Evolutionary conservation across 1,284 basidiomycete species (phyloP).

Genomic region (Cryptococcus sp.): DNA sequence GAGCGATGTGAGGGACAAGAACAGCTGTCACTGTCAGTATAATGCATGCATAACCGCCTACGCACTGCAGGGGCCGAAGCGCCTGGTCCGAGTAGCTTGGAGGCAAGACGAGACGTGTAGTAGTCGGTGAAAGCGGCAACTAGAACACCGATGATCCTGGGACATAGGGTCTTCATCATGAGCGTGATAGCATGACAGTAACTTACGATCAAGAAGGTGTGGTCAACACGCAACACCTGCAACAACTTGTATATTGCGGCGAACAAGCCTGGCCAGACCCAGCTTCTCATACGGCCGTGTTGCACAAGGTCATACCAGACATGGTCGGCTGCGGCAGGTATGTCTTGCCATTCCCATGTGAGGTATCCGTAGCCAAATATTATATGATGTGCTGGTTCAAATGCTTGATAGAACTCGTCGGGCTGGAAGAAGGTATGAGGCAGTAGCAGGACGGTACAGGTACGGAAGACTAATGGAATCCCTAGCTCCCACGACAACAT

Average conservation of each 20-base stretch:
- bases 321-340: slow-evolving; percentile 53
- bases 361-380: slow-evolving; percentile 90
- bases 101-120: slow-evolving; percentile 67
- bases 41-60: slow-evolving; percentile 19
- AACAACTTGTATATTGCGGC: slow-evolving; percentile 74
- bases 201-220: slow-evolving; percentile 61
- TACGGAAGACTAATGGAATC: slow-evolving; percentile 50
- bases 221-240: slow-evolving; percentile 61
- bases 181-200: background rate
- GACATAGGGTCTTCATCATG: slow-evolving; percentile 47
- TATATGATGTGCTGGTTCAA: slow-evolving; percentile 85
- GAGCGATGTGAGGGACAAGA: slow-evolving; percentile 80
- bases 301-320: slow-evolving; percentile 25
- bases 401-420: slow-evolving; percentile 94
- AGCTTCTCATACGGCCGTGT: slow-evolving; percentile 40
- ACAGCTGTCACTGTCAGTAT: slow-evolving; percentile 59
- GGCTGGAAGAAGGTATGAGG: slow-evolving; percentile 94
- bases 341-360: slow-evolving; percentile 93
- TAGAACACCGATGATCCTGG: slow-evolving; percentile 75
- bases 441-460: slow-evolving; percentile 59
- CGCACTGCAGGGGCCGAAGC: slow-evolving; percentile 69
- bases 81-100: slow-evolving; percentile 62
- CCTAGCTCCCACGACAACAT: slow-evolving; percentile 19
- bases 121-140: slow-evolving; percentile 82
- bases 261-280: slow-evolving; percentile 62